Percentiles rank a stretch among this genome's conserved stretches.
Conservation (phyloP, 208 protist species). For the Wallacemonas rigidus region DNA sequence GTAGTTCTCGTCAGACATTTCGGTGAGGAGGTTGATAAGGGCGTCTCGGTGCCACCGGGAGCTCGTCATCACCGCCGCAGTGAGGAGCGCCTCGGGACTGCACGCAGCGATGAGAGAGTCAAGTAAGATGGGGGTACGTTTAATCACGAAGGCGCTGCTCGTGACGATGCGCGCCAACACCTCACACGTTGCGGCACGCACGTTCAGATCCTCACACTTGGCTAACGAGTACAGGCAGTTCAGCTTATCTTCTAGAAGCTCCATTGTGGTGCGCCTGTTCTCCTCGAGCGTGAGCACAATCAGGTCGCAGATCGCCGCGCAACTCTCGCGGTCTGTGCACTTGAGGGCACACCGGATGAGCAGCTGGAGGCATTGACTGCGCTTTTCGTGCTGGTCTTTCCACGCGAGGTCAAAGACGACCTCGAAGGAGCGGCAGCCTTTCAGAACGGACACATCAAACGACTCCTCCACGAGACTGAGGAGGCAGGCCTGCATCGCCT, state of each 20-base stretch:
- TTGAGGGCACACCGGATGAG: conserved; percentile 62
- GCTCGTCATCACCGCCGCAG: conserved; percentile 53
- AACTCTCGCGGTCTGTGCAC: conserved; percentile 42
- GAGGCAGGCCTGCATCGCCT: conserved; percentile 58
- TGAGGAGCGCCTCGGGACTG: conserved; percentile 48
- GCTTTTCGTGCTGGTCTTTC: conserved; percentile 82
- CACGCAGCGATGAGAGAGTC: conserved; percentile 61
- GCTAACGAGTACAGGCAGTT: conserved; percentile 38
- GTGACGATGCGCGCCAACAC: conserved; percentile 71
- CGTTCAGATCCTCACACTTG: conserved; percentile 21
- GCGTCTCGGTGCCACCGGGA: conserved; percentile 69
- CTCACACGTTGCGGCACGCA: conserved; percentile 61
- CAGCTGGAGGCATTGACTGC: conserved; percentile 57
- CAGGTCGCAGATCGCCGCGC: conserved; percentile 37
- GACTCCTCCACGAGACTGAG: conserved; percentile 62
- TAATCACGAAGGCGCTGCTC: conserved; percentile 57
- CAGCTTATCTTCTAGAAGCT: conserved; percentile 55
- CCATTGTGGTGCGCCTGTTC: conserved; percentile 73
- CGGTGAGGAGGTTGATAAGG: conserved; percentile 54
- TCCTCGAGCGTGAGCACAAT: conserved; percentile 68
- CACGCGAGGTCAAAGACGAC: conserved; percentile 82
- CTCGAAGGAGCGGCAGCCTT: conserved; percentile 68
- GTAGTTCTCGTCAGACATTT: conserved; percentile 71
- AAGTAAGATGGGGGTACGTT: conserved; percentile 69
- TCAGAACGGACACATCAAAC: conserved; percentile 61